Conservation (phyloP, 2,329 filamentous ascomycete species). For the Lachnellula cervina region DNA sequence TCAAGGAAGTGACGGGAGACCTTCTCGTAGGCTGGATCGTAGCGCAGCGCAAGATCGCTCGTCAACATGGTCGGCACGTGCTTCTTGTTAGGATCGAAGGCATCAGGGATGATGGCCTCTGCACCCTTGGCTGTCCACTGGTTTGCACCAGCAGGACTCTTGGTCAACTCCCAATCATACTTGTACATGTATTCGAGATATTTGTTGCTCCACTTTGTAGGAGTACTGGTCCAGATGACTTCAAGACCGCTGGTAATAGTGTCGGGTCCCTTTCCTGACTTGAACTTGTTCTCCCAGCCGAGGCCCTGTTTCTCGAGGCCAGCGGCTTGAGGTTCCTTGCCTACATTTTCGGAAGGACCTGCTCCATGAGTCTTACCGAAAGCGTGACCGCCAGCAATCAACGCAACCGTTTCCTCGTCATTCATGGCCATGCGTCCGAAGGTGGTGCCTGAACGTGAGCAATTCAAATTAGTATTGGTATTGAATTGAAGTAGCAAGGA, state of each 20-base stretch:
- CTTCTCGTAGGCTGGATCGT: constrained; percentile 70
- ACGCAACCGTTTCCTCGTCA: constrained; percentile 55
- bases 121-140: constrained; percentile 46
- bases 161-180: constrained; percentile 71
- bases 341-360: constrained; percentile 38
- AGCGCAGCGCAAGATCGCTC: constrained; percentile 66
- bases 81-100: constrained; percentile 61
- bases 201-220: constrained; percentile 66
- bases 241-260: constrained; percentile 73
- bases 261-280: constrained; percentile 63
- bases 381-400: constrained; percentile 55
- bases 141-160: constrained; percentile 70
- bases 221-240: constrained; percentile 74
- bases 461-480: background rate
- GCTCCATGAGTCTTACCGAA: constrained; percentile 60
- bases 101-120: constrained; percentile 61
- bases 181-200: constrained; percentile 74
- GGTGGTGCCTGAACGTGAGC: constrained; percentile 33
- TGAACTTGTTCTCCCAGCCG: constrained; percentile 64
- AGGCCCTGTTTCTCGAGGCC: constrained; percentile 62
- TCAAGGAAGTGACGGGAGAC: constrained; percentile 66
- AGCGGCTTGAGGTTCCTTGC: constrained; percentile 62
- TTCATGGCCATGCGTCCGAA: constrained; percentile 61
- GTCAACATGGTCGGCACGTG: constrained; percentile 72
- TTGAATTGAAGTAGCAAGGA: background rate